Conservation (phyloP, 495 filamentous ascomycete species). For the Cladorrhinum samala region DNA sequence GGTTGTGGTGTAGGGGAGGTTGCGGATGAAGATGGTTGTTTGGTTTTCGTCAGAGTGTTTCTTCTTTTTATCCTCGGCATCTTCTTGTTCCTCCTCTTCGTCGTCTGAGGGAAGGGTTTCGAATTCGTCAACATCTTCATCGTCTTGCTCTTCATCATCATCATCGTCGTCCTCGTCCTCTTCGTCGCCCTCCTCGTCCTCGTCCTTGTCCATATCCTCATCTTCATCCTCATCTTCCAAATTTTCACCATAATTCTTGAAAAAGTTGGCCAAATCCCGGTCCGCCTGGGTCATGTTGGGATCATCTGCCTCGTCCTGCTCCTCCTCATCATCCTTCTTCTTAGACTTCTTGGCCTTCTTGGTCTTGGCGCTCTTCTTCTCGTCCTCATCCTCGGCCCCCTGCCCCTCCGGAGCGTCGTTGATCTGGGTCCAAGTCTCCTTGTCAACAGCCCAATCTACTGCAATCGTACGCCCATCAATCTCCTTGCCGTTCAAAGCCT, state of each 20-base stretch:
- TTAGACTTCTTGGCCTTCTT: slow-evolving; percentile 73
- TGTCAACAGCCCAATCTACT: slow-evolving; percentile 96
- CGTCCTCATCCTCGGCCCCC: slow-evolving; percentile 25
- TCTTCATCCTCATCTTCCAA: slow-evolving; percentile 41
- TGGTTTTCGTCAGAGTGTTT: slow-evolving; percentile 49
- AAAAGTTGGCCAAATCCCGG: slow-evolving; percentile 24
- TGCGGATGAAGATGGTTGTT: slow-evolving; percentile 85
- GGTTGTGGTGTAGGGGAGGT: slow-evolving; percentile 79
- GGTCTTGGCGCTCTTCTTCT: slow-evolving; percentile 36
- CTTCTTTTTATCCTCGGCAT: slow-evolving; percentile 27
- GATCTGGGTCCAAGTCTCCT: slow-evolving; percentile 77
- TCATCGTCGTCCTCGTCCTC: slow-evolving; percentile 32
- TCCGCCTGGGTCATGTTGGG: slow-evolving; percentile 37
- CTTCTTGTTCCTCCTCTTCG: slow-evolving; percentile 33
- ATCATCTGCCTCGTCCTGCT: slow-evolving; percentile 36
- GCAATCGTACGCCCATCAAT: slow-evolving; percentile 81
- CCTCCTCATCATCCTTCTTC: slow-evolving; percentile 36
- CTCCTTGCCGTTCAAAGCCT: slow-evolving; percentile 78
- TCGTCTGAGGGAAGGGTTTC: slow-evolving; percentile 35
- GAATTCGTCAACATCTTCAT: slow-evolving; percentile 31
- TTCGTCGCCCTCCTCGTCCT: slow-evolving; percentile 40
- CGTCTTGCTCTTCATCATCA: slow-evolving; percentile 28
- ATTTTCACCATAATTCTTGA: slow-evolving; percentile 29
- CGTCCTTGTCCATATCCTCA: slow-evolving; percentile 30
- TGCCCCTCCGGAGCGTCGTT: slow-evolving; percentile 41